phyloP scores from a whole-genome alignment of 768 basidiomycete genomes.

The Hygrophoropsis aurantiaca region DNA sequence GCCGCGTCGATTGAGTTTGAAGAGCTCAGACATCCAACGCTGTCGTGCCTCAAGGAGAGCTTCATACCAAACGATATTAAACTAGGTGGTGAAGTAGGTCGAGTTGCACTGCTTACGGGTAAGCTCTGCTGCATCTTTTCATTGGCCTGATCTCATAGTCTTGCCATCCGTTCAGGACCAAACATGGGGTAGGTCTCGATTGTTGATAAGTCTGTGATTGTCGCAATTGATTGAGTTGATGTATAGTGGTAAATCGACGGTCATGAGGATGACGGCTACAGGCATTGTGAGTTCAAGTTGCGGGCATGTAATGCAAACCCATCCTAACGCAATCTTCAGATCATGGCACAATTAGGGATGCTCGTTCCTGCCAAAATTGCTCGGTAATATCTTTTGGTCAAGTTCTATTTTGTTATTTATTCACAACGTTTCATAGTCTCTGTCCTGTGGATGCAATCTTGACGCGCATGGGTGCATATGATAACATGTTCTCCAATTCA shows the following conservation, averaged over 20 bases:
- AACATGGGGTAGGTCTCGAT: conserved; percentile 77
- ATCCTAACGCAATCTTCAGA: conserved; percentile 39
- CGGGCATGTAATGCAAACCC: not conserved
- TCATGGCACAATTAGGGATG: conserved; percentile 97
- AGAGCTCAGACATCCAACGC: conserved; percentile 85
- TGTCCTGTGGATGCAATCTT: conserved; percentile 90
- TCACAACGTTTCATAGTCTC: conserved; percentile 47
- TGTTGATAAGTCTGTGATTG: not conserved
- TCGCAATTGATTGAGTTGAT: not conserved
- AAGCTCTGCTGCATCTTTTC: conserved; percentile 17
- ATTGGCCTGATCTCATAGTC: not conserved
- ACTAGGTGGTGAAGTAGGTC: conserved; percentile 73
- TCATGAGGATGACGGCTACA: conserved; percentile 94
- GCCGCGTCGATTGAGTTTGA: conserved; percentile 84
- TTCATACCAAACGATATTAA: conserved; percentile 95
- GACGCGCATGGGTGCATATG: conserved; percentile 98
- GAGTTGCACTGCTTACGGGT: conserved; percentile 87
- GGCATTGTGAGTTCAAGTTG: conserved; percentile 76
- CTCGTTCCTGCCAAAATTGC: conserved; percentile 85
- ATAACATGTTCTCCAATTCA: conserved; percentile 92
- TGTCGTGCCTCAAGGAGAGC: conserved; percentile 63
- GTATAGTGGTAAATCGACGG: conserved; percentile 75
- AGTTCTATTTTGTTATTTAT: conserved; percentile 4
- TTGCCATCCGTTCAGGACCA: conserved; percentile 48
- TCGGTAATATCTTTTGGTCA: conserved; percentile 42